phyloP scores from a whole-genome alignment of 2,329 filamentous ascomycete species.

The Aspergillus unguis region DNA sequence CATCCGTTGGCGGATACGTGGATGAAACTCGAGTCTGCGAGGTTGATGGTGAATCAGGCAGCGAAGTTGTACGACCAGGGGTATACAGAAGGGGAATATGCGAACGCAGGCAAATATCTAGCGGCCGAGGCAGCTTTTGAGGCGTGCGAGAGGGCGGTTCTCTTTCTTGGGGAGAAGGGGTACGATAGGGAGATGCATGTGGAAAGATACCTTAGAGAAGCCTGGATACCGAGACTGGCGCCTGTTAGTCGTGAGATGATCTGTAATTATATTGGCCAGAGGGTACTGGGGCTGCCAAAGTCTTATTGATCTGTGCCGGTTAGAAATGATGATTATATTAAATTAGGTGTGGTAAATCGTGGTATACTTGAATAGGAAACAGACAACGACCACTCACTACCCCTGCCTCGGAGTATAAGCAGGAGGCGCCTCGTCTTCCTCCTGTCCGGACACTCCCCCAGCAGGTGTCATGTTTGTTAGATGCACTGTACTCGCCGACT shows the following conservation, averaged over 20 bases:
- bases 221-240: constrained; percentile 56
- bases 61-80: constrained; percentile 54
- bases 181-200: constrained; percentile 60
- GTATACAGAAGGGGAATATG: constrained; percentile 52
- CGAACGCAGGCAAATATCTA: constrained; percentile 57
- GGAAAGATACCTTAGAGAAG: constrained; percentile 56
- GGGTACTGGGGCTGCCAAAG: constrained; percentile 35
- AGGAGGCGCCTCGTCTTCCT: not conserved
- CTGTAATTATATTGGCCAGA: constrained; percentile 38
- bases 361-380: too few species aligned
- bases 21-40: constrained; percentile 58
- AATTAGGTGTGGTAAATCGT: too few species aligned
- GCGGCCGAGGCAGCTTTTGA: constrained; percentile 57
- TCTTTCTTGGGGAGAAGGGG: constrained; percentile 58
- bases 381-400: not conserved
- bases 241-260: constrained; percentile 53
- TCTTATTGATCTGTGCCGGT: too few species aligned
- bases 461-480: not conserved
- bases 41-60: constrained; percentile 57
- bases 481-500: not conserved
- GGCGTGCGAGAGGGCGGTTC: constrained; percentile 54
- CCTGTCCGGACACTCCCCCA: not conserved
- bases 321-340: too few species aligned
- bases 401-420: not conserved
- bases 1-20: constrained; percentile 55